phyloP scores from a whole-genome alignment of 2,329 filamentous ascomycete species.

The Emmonsiellopsis sp. region DNA sequence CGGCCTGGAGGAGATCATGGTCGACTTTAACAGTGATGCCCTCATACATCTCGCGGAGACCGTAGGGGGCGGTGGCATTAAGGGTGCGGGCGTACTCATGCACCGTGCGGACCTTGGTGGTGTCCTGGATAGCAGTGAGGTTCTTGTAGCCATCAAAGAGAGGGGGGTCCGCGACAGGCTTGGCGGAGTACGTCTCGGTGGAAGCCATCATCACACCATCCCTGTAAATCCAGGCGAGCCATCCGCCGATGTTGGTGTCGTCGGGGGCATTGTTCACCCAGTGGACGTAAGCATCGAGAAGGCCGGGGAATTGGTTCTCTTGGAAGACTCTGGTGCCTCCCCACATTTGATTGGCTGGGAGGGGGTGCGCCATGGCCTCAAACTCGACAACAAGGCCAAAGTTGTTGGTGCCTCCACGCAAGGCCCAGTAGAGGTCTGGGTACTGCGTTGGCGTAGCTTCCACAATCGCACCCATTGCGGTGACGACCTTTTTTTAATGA shows the following conservation, averaged over 20 bases:
- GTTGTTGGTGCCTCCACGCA: conserved; percentile 47
- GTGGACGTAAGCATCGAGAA: not conserved
- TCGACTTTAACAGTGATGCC: not conserved
- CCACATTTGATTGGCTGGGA: not conserved
- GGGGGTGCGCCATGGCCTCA: not conserved
- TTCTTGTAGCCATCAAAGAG: not conserved
- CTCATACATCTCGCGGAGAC: not conserved
- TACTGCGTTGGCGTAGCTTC: conserved; percentile 34
- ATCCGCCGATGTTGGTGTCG: not conserved
- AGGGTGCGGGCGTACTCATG: not conserved
- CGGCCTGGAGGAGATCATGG: not conserved
- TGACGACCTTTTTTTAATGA: conserved; percentile 18
- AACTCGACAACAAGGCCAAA: conserved; percentile 29
- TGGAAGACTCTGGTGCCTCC: not conserved
- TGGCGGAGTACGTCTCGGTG: not conserved
- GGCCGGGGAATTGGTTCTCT: not conserved
- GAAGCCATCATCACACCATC: not conserved
- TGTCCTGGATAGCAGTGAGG: not conserved
- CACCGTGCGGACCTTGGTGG: not conserved
- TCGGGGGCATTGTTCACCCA: not conserved
- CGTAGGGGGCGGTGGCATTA: not conserved
- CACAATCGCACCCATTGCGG: conserved; percentile 40
- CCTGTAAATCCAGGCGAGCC: not conserved
- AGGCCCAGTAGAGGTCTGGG: conserved; percentile 40
- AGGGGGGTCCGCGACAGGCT: not conserved